phyloP scores from a whole-genome alignment of 176 grass and related monocot genomes.

The Rhynchospora breviuscula region DNA sequence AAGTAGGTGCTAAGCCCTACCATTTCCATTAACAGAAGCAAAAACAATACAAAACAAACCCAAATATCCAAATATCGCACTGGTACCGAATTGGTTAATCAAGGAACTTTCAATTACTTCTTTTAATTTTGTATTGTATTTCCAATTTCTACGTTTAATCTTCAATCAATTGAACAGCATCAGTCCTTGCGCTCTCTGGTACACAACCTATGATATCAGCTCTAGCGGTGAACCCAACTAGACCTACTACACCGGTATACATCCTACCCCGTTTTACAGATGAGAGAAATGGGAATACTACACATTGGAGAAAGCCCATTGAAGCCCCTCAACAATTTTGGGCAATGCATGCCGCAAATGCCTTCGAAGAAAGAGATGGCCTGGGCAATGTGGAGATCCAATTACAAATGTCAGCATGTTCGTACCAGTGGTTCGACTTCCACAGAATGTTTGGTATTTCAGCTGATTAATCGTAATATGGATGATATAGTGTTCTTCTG shows the following conservation, averaged over 20 bases:
- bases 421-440: slow-evolving; percentile 93
- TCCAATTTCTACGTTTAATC: background rate
- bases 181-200: slow-evolving; percentile 64
- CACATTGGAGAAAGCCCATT: slow-evolving; percentile 61
- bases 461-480: background rate
- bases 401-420: slow-evolving; percentile 71
- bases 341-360: slow-evolving; percentile 69
- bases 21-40: no score
- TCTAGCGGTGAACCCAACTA: slow-evolving; percentile 57
- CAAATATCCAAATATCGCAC: no score
- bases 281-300: slow-evolving; percentile 7
- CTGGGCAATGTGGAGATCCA: slow-evolving; percentile 35
- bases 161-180: slow-evolving; percentile 34
- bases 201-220: slow-evolving; percentile 78
- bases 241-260: slow-evolving; percentile 66
- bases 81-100: no score
- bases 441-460: slow-evolving; percentile 79
- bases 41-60: no score
- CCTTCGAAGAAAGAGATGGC: slow-evolving; percentile 68
- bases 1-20: no score
- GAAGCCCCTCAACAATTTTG: slow-evolving; percentile 69
- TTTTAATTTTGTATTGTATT: background rate
- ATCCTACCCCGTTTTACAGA: slow-evolving; percentile 59
- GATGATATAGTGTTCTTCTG: background rate
- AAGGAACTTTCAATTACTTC: background rate